Evolutionary conservation across 1,139 yeast species (phyloP), one percentile per base, ranked within the genome.

Genomic region (Candida pseudoviswanathii): DNA sequence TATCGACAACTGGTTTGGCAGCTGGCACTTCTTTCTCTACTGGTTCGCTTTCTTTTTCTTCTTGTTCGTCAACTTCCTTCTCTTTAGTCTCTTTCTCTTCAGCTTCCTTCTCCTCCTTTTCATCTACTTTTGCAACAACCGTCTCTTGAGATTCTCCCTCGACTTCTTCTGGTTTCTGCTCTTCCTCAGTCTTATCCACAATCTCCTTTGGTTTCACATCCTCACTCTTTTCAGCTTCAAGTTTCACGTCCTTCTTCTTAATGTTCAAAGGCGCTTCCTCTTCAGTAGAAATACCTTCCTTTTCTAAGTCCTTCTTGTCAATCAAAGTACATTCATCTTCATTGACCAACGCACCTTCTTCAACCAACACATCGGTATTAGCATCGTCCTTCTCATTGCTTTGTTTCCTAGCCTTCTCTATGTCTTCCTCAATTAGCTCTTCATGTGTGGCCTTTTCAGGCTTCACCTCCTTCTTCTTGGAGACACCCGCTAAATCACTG

Each of bases 271-370:
- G 46, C 32, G 32, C 47, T 22, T 37, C 46, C 43, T 39, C 50
- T 31, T 41, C 54, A 10, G 41, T 46, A 11, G 41, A 10, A 27
- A 46, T 41, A 9, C 50, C 50, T 36, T 52, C 49, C 9, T 47
- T 39, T 38, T 41, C 49, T 22, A 50, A 53, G 27, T 52, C 48
- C 11, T 42, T 39, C 22, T 50, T 46, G 27, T 49, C 51, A 31
- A 52, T 43, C 11, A 65, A 65, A n/a, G 68, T 66, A 55, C 70
- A 73, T 2, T 80, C 79, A 51, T 77, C 81, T 49, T 75, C 80
- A 46, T 67, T 67, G n/a, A 75, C 66, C 51, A 76, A 66, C 2
- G 79, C 81, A 29, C 81, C 81, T 55, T 75, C 80, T 46, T 64
- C 64, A 22, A 59, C 68, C 54, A 76, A 68, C 45, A 65, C 74